Evolutionary conservation across 1,284 basidiomycete genomes (phyloP).

Genomic region (Ustilago shanxiensis): DNA sequence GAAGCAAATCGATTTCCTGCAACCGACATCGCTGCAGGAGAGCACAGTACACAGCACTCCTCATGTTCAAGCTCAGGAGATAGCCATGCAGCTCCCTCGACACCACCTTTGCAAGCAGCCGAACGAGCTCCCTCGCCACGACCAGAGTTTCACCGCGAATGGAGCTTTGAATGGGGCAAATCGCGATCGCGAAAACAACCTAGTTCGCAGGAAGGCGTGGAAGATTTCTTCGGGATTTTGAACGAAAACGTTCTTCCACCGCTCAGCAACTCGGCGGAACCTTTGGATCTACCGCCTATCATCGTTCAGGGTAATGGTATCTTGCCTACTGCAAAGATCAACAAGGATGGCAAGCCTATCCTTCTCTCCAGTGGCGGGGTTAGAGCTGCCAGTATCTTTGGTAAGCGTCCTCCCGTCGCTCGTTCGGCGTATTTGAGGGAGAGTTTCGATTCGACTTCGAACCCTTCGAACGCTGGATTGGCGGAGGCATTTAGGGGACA

Average conservation of each 20-base stretch:
- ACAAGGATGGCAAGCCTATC: constrained; percentile 37
- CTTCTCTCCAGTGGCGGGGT: neutral
- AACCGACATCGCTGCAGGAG: neutral
- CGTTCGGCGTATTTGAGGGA: constrained; percentile 54
- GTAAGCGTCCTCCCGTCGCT: constrained; percentile 52
- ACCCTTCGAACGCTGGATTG: neutral
- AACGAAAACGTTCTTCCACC: constrained; percentile 46
- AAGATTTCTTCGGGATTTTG: constrained; percentile 65
- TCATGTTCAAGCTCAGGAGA: constrained; percentile 48
- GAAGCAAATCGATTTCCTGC: neutral
- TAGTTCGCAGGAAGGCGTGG: constrained; percentile 25
- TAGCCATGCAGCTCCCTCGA: constrained; percentile 43
- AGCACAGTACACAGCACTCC: constrained; percentile 33
- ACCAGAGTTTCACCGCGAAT: constrained; percentile 62
- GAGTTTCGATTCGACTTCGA: constrained; percentile 39
- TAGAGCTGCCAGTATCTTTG: constrained; percentile 33
- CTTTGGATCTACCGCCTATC: constrained; percentile 63
- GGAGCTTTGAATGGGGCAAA: constrained; percentile 56
- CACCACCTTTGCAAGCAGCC: constrained; percentile 26
- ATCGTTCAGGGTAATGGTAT: constrained; percentile 37
- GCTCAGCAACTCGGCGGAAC: constrained; percentile 44
- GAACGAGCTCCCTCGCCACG: constrained; percentile 28
- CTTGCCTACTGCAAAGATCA: constrained; percentile 31
- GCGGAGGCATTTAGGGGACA: constrained; percentile 15
- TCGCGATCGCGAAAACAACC: constrained; percentile 22